Evolutionary conservation across 2,329 filamentous ascomycete species (phyloP), one percentile per base, ranked within the genome.

Genomic region (Dothiorella sarmentorum): DNA sequence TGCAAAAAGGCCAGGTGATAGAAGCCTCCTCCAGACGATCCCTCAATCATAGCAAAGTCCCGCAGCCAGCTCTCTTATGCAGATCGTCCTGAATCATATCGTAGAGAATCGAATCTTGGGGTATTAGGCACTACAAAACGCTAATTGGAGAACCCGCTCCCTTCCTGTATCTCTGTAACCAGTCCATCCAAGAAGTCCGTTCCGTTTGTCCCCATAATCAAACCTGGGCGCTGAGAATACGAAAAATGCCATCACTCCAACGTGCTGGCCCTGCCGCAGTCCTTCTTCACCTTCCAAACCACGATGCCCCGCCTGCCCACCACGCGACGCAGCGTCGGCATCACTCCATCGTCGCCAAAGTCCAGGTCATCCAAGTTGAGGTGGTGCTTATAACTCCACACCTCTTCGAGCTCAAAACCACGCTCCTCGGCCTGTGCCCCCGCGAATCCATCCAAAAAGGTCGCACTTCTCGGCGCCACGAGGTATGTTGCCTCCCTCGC

Each of bases 301-400:
- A 72, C 73, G 33, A 80, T 64, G 1, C 78, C 78, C 59, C 78
- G 68, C 58, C 76, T 70, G 3, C 76, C 77, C 0, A 90, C 74
- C 3, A 91, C 87, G 64, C 88, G 77, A 33, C 78, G 75, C 44
- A 93, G 71, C 7, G 89, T 92, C 61, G 82, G 78, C 86, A 84
- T 87, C 52, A 92, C 78, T 5, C 89, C 89, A 65, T 92, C 89
- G 61, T 89, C 85, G 2, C 78, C 87, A 76, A 90, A 91, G 68
- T 92, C 88, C 68, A 93, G 76, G 72, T 93, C 89, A 71, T 93
- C 89, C 40, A 93, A 75, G 66, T 91, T 91, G 31, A 93, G 72
- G 71, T 93, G 89, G 58, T 80, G 78, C 45, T 73, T 75, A 66
- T 89, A 80, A 60, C 81, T 80, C 87, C 88, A 92, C 3, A 90